Base-by-base conservation (phyloP, 1,139 yeast genomes). In the Candida sanyaensis region DNA sequence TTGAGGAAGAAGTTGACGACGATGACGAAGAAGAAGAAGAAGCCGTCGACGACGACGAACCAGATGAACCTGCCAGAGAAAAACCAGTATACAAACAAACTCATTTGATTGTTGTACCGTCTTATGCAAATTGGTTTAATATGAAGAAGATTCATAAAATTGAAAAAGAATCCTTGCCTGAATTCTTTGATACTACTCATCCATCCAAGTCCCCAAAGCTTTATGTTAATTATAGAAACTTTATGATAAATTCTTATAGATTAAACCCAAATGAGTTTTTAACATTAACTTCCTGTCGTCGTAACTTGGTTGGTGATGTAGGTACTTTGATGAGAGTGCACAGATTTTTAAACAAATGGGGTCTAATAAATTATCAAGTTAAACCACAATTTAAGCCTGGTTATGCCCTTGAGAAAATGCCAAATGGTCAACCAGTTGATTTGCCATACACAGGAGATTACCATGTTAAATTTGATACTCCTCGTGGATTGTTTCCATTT, bases 251-350 rank as follows among this genome's bases (percentile, higher is more conserved):
- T 66, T 81, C 97, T 6, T 95, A 93, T 65, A 78, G 99, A 56
- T 73, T 93, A 51, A 92, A 93, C 63, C 99, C 99, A 11, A 85
- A 86, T 59, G 99, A 93, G 66, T 92, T 89, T 61, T 76, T 93
- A 45, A 90, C 97, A 0, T 87, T 91, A 47, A 93, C 99, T 0
- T 95, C 98, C 0, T 89, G 96, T 51, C 85, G 99, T 60, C 84
- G 99, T 61, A 93, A 92, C 61, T 77, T 95, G 53, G 95, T 91
- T 23, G 99, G 99, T 37, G 99, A 95, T 71, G 98, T 92, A 9
- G 96, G 97, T 17, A 86, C 97, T 1, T 79, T 95, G 51, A 83
- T 93, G 81, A 80, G 99, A 55, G 83, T 93, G 9, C 97, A 91
- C 64, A 81, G 89, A 53, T 93, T 95, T 62, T 75, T 95, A 54